Percentiles rank a stretch among this genome's conserved stretches.
Evolutionary conservation across 2,329 filamentous ascomycete species (phyloP).

Genomic region (Fusarium sterilihyphosum): DNA sequence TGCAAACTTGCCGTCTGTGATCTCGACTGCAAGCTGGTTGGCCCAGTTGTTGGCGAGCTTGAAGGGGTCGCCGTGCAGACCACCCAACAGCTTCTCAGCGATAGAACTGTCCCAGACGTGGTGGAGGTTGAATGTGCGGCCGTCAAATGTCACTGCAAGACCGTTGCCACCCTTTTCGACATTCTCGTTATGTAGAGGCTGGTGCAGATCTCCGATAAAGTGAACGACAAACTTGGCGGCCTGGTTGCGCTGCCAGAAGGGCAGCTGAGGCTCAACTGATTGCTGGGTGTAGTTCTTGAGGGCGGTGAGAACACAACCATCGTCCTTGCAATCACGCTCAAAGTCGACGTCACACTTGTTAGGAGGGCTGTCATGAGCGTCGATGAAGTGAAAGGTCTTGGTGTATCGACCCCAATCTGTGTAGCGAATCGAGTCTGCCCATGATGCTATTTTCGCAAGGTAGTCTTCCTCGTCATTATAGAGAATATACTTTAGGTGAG

Average conservation of each 20-base stretch:
- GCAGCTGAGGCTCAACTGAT: slow-evolving; percentile 58
- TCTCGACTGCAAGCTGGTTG: slow-evolving; percentile 62
- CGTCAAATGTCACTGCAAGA: slow-evolving; percentile 71
- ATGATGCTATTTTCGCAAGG: slow-evolving; percentile 70
- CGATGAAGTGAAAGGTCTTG: slow-evolving; percentile 74
- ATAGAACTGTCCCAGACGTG: slow-evolving; percentile 79
- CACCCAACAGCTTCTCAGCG: slow-evolving; percentile 70
- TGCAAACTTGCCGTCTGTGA: slow-evolving; percentile 65
- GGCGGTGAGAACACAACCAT: slow-evolving; percentile 70
- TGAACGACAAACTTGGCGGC: slow-evolving; percentile 74
- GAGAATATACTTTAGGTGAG: slow-evolving; percentile 67
- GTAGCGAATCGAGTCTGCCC: slow-evolving; percentile 74
- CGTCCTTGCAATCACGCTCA: slow-evolving; percentile 68
- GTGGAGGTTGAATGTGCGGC: slow-evolving; percentile 70
- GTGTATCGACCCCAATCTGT: slow-evolving; percentile 70
- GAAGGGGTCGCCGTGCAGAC: slow-evolving; percentile 60
- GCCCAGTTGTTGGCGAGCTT: slow-evolving; percentile 65
- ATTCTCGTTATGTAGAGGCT: slow-evolving; percentile 73
- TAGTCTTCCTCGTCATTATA: slow-evolving; percentile 65
- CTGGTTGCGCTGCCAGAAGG: slow-evolving; percentile 59
- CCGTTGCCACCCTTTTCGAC: slow-evolving; percentile 73
- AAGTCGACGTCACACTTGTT: slow-evolving; percentile 65
- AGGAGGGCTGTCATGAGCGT: slow-evolving; percentile 72
- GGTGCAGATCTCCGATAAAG: slow-evolving; percentile 76
- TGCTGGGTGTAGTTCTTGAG: slow-evolving; percentile 70